These are phyloP conservation scores for Urochloa ruziziensis DNA, from an alignment of 176 grass and related monocot species.

Conservation along the genomic window DNA sequence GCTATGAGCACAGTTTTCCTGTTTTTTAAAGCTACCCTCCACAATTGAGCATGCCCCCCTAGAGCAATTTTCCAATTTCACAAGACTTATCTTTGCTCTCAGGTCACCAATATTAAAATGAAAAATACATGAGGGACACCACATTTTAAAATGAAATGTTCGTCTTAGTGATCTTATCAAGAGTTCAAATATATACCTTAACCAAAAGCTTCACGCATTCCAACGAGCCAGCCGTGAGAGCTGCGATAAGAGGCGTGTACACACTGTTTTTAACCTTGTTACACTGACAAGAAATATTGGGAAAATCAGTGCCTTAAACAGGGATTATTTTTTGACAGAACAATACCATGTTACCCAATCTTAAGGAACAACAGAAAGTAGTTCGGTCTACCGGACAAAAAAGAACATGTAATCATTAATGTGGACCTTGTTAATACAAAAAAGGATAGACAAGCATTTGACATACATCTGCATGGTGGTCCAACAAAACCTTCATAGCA, in stretches of 20 bases:
- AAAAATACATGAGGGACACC: too few relatives aligned
- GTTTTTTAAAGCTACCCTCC: too few relatives aligned
- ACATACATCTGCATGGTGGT: constrained; percentile 31
- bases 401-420: neutral
- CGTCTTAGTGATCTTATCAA: neutral
- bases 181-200: constrained; percentile 1
- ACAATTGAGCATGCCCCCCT: too few relatives aligned
- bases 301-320: neutral
- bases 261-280: neutral
- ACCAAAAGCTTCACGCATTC: constrained; percentile 32
- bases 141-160: too few relatives aligned
- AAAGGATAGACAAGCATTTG: neutral
- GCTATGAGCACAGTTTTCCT: too few relatives aligned
- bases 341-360: neutral
- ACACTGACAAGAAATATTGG: constrained; percentile 10
- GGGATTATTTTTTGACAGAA: neutral
- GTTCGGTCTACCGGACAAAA: neutral
- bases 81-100: too few relatives aligned
- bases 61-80: too few relatives aligned
- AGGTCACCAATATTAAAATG: too few relatives aligned
- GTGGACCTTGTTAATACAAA: neutral
- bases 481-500: constrained; percentile 39
- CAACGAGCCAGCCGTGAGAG: neutral
- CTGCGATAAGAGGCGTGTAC: neutral
- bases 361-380: neutral